Conservation (phyloP, 768 basidiomycete species). For the Crucibulum laeve region DNA sequence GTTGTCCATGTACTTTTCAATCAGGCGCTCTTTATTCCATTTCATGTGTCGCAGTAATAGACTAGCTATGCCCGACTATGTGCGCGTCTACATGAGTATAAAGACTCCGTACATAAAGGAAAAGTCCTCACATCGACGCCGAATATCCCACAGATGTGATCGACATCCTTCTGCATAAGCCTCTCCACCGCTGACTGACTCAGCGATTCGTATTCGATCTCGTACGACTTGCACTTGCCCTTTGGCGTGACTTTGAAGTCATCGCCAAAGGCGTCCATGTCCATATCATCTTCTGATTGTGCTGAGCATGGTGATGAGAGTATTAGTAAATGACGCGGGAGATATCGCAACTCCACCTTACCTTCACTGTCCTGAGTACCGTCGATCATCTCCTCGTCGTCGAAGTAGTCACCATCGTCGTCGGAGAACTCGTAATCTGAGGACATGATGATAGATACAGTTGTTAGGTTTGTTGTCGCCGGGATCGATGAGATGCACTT, state of each 20-base stretch:
- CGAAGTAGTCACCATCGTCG: slow-evolving; percentile 60
- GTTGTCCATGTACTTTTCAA: slow-evolving; percentile 97
- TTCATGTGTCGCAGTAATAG: slow-evolving; percentile 77
- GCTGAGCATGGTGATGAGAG: slow-evolving; percentile 11
- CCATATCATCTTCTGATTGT: slow-evolving; percentile 57
- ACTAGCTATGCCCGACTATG: slow-evolving; percentile 62
- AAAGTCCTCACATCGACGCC: slow-evolving; percentile 77
- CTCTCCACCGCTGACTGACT: slow-evolving; percentile 70
- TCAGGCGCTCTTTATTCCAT: slow-evolving; percentile 96
- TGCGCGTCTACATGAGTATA: slow-evolving; percentile 2
- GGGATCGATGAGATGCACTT: slow-evolving; percentile 18
- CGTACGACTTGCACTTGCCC: slow-evolving; percentile 66
- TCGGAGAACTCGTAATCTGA: slow-evolving; percentile 74
- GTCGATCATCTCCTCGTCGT: slow-evolving; percentile 71
- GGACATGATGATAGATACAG: slow-evolving; percentile 23
- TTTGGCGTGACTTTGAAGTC: slow-evolving; percentile 58
- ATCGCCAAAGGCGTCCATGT: slow-evolving; percentile 60
- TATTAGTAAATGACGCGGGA: slow-evolving; percentile 3
- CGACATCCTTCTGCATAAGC: slow-evolving; percentile 73
- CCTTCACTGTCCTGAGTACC: slow-evolving; percentile 54
- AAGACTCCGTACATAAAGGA: slow-evolving; percentile 4
- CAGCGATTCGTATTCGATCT: slow-evolving; percentile 80
- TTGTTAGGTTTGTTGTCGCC: slow-evolving; percentile 6
- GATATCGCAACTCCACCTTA: slow-evolving; percentile 17
- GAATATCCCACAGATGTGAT: slow-evolving; percentile 84